Conservation (phyloP, 352 stramenopile species). For the Globisporangium nagaii region DNA sequence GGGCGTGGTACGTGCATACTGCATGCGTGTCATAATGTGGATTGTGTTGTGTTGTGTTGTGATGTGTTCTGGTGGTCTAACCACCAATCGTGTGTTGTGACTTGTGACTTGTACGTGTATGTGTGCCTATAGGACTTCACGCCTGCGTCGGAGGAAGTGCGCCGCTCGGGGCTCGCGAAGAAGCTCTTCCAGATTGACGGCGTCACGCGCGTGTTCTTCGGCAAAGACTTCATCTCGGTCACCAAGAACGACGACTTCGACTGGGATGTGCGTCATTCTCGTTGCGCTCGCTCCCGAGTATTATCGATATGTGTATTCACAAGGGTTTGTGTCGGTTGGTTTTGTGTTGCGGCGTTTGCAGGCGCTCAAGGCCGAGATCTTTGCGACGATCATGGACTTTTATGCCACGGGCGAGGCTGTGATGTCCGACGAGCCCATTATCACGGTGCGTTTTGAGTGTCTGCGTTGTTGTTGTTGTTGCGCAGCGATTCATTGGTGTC, state of each 20-base stretch:
- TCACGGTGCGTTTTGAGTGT: constrained; percentile 43
- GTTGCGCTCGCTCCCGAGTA: background rate
- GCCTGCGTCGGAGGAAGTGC: constrained; percentile 76
- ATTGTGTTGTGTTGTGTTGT: background rate
- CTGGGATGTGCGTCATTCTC: constrained; percentile 81
- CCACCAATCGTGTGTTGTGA: too few species aligned
- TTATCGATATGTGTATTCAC: background rate
- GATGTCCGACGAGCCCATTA: constrained; percentile 83
- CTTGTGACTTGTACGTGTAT: too few species aligned
- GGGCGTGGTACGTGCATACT: constrained; percentile 49
- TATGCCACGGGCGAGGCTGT: constrained; percentile 88
- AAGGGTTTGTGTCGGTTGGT: too few species aligned
- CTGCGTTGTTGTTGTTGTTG: background rate
- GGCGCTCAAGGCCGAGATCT: constrained; percentile 89
- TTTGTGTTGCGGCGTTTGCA: constrained; percentile 13
- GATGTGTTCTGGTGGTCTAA: background rate
- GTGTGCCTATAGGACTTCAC: constrained; percentile 68
- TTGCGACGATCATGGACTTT: constrained; percentile 98
- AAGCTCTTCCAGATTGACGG: constrained; percentile 96
- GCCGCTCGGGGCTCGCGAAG: constrained; percentile 92
- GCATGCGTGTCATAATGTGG: background rate
- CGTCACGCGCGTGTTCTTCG: constrained; percentile 96
- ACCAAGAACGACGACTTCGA: constrained; percentile 94
- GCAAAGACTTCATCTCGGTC: constrained; percentile 97
- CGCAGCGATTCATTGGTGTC: too few species aligned